phyloP scores from a whole-genome alignment of 805 yeast species.

The Candida endomychidarum region DNA sequence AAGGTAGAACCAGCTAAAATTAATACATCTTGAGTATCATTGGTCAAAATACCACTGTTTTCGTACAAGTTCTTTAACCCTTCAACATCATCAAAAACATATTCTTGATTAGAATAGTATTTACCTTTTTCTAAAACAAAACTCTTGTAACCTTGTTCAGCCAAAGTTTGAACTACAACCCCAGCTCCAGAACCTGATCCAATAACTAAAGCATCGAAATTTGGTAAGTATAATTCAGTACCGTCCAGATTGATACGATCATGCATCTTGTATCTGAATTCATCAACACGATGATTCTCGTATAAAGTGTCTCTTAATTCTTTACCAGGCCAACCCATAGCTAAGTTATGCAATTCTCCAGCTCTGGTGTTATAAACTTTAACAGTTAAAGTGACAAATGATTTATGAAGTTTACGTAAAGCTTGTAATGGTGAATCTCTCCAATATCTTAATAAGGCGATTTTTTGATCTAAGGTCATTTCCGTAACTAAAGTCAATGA shows the following conservation, averaged over 20 bases:
- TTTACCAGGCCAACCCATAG: slow-evolving; percentile 38
- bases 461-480: slow-evolving; percentile 35
- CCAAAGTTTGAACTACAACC: slow-evolving; percentile 48
- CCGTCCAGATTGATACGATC: slow-evolving; percentile 28
- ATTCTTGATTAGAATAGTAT: slow-evolving; percentile 37
- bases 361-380: slow-evolving; percentile 27
- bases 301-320: slow-evolving; percentile 30
- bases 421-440: slow-evolving; percentile 37
- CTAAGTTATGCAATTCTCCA: slow-evolving; percentile 32
- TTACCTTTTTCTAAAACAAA: slow-evolving; percentile 53
- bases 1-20: slow-evolving; percentile 53
- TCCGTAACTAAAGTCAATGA: slow-evolving; percentile 34
- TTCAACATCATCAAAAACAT: slow-evolving; percentile 35
- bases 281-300: slow-evolving; percentile 25
- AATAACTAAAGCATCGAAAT: slow-evolving; percentile 46
- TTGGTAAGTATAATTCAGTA: slow-evolving; percentile 33
- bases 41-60: slow-evolving; percentile 33
- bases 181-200: slow-evolving; percentile 59
- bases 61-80: slow-evolving; percentile 42
- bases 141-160: slow-evolving; percentile 41
- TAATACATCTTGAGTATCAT: slow-evolving; percentile 32
- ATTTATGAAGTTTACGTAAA: slow-evolving; percentile 35
- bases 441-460: slow-evolving; percentile 37
- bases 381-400: slow-evolving; percentile 26
- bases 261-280: slow-evolving; percentile 29